phyloP scores from a whole-genome alignment of 2,329 filamentous ascomycete species.

The Colletotrichum endophyticum region DNA sequence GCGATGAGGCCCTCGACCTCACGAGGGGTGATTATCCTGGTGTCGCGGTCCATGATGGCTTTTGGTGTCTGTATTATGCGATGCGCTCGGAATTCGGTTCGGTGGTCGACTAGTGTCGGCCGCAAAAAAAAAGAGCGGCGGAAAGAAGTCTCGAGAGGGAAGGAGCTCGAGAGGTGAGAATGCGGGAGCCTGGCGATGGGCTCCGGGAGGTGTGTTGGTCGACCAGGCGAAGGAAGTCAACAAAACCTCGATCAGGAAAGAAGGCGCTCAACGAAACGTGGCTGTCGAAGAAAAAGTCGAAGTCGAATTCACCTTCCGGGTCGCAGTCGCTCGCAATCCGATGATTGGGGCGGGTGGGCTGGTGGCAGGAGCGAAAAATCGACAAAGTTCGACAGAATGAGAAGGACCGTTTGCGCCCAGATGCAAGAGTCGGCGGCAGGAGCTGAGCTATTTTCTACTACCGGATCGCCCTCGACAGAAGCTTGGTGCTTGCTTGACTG shows the following conservation, averaged over 20 bases:
- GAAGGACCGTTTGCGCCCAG: neutral
- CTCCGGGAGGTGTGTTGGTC: neutral
- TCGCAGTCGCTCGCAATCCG: neutral
- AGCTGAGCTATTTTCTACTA: neutral
- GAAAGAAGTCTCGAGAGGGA: neutral
- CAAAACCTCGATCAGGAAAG: neutral
- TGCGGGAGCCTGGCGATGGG: neutral
- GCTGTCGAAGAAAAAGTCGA: neutral
- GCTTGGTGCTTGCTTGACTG: neutral
- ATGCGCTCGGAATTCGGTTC: neutral
- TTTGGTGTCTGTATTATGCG: neutral
- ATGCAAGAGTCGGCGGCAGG: neutral
- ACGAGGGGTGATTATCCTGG: conserved; percentile 43
- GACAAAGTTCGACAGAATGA: neutral
- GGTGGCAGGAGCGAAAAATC: neutral
- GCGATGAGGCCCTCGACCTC: conserved; percentile 58
- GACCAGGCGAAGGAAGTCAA: neutral
- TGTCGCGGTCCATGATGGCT: conserved; percentile 42
- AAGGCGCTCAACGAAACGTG: neutral
- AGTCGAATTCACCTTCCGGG: neutral
- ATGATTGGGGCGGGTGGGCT: neutral
- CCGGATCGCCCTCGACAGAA: neutral
- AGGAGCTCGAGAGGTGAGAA: neutral
- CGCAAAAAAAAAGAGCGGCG: neutral
- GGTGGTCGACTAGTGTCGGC: neutral